Evolutionary conservation across 345 rosid species (phyloP), one percentile per base, ranked within the genome.

Genomic region (Moricandia moricandioides): DNA sequence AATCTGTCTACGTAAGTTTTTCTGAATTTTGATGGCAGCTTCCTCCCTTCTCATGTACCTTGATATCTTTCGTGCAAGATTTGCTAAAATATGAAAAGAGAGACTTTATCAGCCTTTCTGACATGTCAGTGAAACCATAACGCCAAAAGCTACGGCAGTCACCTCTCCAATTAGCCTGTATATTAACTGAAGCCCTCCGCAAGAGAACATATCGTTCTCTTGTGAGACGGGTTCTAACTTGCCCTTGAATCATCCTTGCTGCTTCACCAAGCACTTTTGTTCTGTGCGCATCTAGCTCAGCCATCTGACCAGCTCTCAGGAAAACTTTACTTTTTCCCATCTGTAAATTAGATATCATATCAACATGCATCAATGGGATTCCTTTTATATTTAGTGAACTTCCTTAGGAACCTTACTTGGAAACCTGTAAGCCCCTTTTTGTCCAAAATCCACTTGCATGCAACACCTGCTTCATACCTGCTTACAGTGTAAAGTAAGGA

Each of bases 141-240:
- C 8, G 55, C 55, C 55, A 33, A 73, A 45, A 45, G 51, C 51
- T 13, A 45, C 1, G 17, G 16, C 16, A 73, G 82, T 78, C 74
- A 89, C 98, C 95, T 86, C 95, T 90, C 96, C 97, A 88, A 35
- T 60, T 77, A 74, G 98, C 75, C 62, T 94, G 96, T 86, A 91
- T 72, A 17, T 58, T 69, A 69, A 94, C 81, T 43, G 93, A 86
- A 80, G 83, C 80, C 82, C 40, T 82, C 27, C 87, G 82, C 81
- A 82, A 39, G 16, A 65, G 24, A 47, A 82, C 60, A 75, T 76
- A 91, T 21, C 73, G 83, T 80, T 75, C 89, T 65, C 84, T 91
- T 75, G 83, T 69, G 29, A 79, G 56, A 62, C 49, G 69, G 69
- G 85, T 69, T 81, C 82, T 85, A 70, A 56, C 29, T 70, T 80